phyloP scores from a whole-genome alignment of 2,329 filamentous ascomycete species.

The Aspergillus phoenicis region DNA sequence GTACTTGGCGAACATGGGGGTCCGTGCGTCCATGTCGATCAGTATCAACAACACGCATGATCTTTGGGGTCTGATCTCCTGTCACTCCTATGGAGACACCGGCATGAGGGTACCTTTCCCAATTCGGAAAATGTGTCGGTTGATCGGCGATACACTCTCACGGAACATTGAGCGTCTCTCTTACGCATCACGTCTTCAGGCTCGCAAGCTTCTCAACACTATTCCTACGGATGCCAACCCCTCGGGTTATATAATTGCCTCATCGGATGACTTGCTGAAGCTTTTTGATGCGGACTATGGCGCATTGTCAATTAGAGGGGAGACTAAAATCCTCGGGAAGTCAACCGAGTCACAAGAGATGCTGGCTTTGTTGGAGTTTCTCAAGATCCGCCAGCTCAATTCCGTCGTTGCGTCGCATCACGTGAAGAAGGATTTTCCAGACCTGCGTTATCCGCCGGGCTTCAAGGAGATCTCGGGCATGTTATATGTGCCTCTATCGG shows the following conservation, averaged over 20 bases:
- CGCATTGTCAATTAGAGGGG: slow-evolving; percentile 79
- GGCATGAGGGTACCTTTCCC: slow-evolving; percentile 93
- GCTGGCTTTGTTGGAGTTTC: slow-evolving; percentile 79
- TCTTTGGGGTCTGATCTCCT: slow-evolving; percentile 85
- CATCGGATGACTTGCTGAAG: slow-evolving; percentile 79
- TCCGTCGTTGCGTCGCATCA: slow-evolving; percentile 79
- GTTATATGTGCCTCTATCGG: slow-evolving; percentile 77
- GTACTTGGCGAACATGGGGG: slow-evolving; percentile 84
- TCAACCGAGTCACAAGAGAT: slow-evolving; percentile 79
- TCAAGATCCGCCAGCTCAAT: slow-evolving; percentile 73
- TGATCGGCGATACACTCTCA: slow-evolving; percentile 83
- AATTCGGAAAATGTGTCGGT: slow-evolving; percentile 85
- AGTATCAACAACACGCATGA: slow-evolving; percentile 85
- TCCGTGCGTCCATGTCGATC: slow-evolving; percentile 93
- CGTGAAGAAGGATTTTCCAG: slow-evolving; percentile 74
- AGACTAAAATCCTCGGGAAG: slow-evolving; percentile 81
- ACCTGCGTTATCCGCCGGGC: slow-evolving; percentile 76
- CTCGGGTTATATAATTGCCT: slow-evolving; percentile 86
- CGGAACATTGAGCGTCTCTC: slow-evolving; percentile 85
- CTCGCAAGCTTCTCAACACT: slow-evolving; percentile 86
- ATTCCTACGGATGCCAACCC: slow-evolving; percentile 78
- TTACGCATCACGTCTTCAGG: slow-evolving; percentile 81
- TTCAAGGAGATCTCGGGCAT: slow-evolving; percentile 78
- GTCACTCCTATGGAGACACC: slow-evolving; percentile 77
- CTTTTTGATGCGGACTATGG: slow-evolving; percentile 88